These are phyloP conservation scores for Laetiporus sulphureus DNA, from an alignment of 1,284 basidiomycete species.

Conservation along the genomic window DNA sequence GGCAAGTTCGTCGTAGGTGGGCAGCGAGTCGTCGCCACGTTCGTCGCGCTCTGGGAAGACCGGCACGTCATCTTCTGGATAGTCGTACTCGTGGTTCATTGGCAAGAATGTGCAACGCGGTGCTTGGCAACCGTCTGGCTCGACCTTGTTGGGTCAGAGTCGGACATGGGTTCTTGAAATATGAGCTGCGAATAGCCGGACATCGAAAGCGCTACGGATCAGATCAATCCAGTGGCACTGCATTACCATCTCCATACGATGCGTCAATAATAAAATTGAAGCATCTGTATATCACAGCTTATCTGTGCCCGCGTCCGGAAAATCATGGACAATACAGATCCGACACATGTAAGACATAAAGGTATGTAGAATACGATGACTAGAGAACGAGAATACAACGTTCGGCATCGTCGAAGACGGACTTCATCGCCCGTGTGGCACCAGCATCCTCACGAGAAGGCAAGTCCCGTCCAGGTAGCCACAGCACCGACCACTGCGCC, in stretches of 20 bases:
- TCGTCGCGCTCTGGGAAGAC: conserved; percentile 48
- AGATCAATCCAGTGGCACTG: too few species aligned
- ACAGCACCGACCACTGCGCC: conserved; percentile 4
- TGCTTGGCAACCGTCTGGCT: conserved; percentile 4
- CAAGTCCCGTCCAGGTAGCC: conserved; percentile 8
- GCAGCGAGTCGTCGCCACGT: conserved; percentile 53
- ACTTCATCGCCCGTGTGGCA: too few species aligned
- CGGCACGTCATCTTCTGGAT: conserved; percentile 16
- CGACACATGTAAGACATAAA: too few species aligned
- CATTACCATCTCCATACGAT: too few species aligned
- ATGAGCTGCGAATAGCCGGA: neutral
- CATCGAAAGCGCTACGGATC: neutral
- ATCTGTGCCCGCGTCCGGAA: too few species aligned
- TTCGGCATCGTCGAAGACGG: too few species aligned
- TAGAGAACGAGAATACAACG: too few species aligned
- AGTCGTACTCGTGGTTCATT: conserved; percentile 11
- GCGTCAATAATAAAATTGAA: too few species aligned
- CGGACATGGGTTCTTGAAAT: neutral
- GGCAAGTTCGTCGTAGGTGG: conserved; percentile 72
- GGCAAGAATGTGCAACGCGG: too few species aligned
- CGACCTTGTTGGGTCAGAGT: neutral
- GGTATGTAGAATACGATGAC: too few species aligned
- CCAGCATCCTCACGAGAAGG: conserved; percentile 4
- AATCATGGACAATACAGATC: too few species aligned
- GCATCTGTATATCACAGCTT: too few species aligned